phyloP scores from a whole-genome alignment of 2,329 filamentous ascomycete species.

The Scleromitrula shiraiana region DNA sequence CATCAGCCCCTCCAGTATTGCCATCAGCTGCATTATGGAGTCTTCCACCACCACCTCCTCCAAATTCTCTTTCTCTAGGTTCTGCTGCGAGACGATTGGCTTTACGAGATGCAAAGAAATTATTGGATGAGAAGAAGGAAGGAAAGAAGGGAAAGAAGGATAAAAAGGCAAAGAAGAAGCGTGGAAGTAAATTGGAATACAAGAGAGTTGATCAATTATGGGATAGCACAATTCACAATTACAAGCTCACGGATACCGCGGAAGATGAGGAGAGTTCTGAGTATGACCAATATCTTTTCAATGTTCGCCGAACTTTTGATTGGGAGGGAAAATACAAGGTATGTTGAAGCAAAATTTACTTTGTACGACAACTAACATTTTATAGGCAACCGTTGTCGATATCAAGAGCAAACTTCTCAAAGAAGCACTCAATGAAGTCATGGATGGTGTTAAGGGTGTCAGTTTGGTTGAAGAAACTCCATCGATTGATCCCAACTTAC shows the following conservation, averaged over 20 bases:
- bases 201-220: slow-evolving; percentile 60
- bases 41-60: slow-evolving; percentile 8
- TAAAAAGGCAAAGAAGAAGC: slow-evolving; percentile 31
- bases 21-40: neutral
- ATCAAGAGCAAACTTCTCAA: slow-evolving; percentile 77
- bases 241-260: slow-evolving; percentile 59
- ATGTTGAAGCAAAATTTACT: slow-evolving; percentile 1
- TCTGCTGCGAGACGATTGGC: slow-evolving; percentile 17
- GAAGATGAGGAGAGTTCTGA: slow-evolving; percentile 54
- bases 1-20: slow-evolving; percentile 6
- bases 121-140: slow-evolving; percentile 23
- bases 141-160: slow-evolving; percentile 34
- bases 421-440: slow-evolving; percentile 60
- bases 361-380: slow-evolving; percentile 11
- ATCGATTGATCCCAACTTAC: slow-evolving; percentile 60
- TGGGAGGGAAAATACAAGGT: slow-evolving; percentile 71
- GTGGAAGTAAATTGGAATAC: slow-evolving; percentile 52
- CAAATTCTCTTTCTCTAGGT: slow-evolving; percentile 11
- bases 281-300: slow-evolving; percentile 76
- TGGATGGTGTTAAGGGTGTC: slow-evolving; percentile 70
- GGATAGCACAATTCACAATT: slow-evolving; percentile 53
- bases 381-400: slow-evolving; percentile 57
- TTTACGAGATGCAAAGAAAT: slow-evolving; percentile 19
- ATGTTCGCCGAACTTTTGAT: slow-evolving; percentile 74
- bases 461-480: slow-evolving; percentile 76